These are phyloP conservation scores for Parascedosporium putredinis DNA, from an alignment of 2,329 filamentous ascomycete genomes.

Conservation along the genomic window DNA sequence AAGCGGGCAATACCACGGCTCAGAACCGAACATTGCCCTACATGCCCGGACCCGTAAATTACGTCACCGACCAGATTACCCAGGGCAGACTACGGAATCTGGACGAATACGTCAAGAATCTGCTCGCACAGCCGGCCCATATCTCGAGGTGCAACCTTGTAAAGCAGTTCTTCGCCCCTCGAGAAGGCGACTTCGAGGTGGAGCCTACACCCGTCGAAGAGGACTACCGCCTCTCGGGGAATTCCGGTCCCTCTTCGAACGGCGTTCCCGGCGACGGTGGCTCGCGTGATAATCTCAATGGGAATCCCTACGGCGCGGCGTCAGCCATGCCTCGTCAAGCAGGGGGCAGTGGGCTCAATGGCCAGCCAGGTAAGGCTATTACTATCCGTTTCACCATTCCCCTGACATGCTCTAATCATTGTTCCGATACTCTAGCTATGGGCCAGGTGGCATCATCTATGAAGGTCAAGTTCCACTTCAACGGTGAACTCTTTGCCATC, in stretches of 20 bases:
- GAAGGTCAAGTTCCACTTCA: slow-evolving; percentile 93
- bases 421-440: neutral
- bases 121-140: slow-evolving; percentile 71
- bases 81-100: slow-evolving; percentile 86
- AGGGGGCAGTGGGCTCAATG: slow-evolving; percentile 23
- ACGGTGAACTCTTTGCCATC: slow-evolving; percentile 84
- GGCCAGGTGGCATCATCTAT: slow-evolving; percentile 39
- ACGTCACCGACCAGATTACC: slow-evolving; percentile 95
- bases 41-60: slow-evolving; percentile 96
- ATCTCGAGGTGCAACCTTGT: slow-evolving; percentile 79
- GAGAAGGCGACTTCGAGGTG: slow-evolving; percentile 88
- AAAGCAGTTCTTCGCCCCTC: slow-evolving; percentile 80
- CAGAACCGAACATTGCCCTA: slow-evolving; percentile 81
- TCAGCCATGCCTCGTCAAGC: slow-evolving; percentile 36
- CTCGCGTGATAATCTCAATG: slow-evolving; percentile 54
- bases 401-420: slow-evolving; percentile 45
- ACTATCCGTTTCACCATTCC: slow-evolving; percentile 34
- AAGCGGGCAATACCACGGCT: slow-evolving; percentile 75
- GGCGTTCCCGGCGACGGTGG: slow-evolving; percentile 49
- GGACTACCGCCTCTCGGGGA: slow-evolving; percentile 65
- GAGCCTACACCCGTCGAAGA: slow-evolving; percentile 67
- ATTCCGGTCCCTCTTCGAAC: slow-evolving; percentile 55
- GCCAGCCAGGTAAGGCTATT: slow-evolving; percentile 29
- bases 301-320: slow-evolving; percentile 41
- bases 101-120: slow-evolving; percentile 89